These are phyloP conservation scores for Fusarium gaditjirri DNA, from an alignment of 2,329 filamentous ascomycete genomes.

Conservation along the genomic window DNA sequence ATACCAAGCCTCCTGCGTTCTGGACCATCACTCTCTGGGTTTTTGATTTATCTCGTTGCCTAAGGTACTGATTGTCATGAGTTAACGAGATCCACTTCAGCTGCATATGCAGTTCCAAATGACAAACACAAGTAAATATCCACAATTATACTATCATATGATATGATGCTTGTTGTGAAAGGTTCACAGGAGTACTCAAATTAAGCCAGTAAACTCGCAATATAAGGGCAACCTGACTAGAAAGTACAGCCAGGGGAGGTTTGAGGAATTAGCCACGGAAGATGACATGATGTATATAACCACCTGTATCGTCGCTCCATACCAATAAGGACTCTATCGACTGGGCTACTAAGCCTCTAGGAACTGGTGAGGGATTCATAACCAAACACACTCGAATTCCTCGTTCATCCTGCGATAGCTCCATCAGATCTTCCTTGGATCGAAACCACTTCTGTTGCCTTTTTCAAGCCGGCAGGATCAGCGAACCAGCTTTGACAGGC, in stretches of 20 bases:
- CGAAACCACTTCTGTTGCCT: neutral
- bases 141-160: neutral
- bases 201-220: neutral
- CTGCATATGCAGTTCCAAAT: conserved; percentile 16
- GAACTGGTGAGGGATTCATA: neutral
- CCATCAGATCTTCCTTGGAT: neutral
- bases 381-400: neutral
- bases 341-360: neutral
- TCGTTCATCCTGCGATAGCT: neutral
- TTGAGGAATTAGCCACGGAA: neutral
- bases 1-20: neutral
- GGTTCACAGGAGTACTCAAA: neutral
- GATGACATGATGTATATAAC: neutral
- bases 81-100: neutral
- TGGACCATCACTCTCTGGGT: neutral
- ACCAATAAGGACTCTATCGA: neutral
- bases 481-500: neutral
- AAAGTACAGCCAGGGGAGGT: neutral
- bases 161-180: neutral
- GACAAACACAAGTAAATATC: conserved; percentile 8
- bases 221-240: neutral
- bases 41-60: neutral
- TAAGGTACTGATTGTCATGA: neutral
- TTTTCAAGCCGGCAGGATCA: neutral
- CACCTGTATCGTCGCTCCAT: neutral